These are phyloP conservation scores for Fusarium sublunatum DNA, from an alignment of 2,329 filamentous ascomycete genomes.

Conservation along the genomic window DNA sequence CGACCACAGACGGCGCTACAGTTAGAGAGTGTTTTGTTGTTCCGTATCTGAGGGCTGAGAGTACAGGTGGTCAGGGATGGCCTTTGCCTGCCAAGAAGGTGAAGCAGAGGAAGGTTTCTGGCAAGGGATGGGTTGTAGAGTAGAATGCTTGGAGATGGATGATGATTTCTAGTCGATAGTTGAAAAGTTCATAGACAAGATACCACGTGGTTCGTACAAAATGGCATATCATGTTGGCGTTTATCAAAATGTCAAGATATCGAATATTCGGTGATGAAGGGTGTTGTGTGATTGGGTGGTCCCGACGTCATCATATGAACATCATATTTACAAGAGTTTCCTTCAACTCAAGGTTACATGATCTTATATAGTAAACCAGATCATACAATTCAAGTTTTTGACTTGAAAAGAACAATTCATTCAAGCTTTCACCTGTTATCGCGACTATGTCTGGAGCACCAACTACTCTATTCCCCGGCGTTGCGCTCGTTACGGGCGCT, in stretches of 20 bases:
- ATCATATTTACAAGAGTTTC: constrained; percentile 3
- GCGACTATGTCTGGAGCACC: constrained; percentile 10
- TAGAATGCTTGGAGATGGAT: constrained; percentile 43
- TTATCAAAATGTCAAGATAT: not conserved
- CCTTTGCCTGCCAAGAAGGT: constrained; percentile 87
- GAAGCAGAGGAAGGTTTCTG: constrained; percentile 77
- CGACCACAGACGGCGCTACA: constrained; percentile 51
- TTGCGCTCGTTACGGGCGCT: constrained; percentile 49
- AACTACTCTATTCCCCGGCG: constrained; percentile 45
- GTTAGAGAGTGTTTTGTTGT: constrained; percentile 85
- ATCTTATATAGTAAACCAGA: not conserved
- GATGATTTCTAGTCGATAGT: constrained; percentile 4
- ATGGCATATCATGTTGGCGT: not conserved
- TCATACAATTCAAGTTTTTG: not conserved
- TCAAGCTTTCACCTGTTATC: not conserved
- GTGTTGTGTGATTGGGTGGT: constrained; percentile 16
- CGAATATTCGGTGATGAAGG: not conserved
- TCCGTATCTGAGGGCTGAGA: constrained; percentile 78
- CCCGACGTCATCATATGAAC: constrained; percentile 23
- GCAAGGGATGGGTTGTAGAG: constrained; percentile 79
- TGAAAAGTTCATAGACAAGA: constrained; percentile 39
- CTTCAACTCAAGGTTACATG: not conserved
- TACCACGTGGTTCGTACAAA: constrained; percentile 34
- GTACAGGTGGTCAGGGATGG: constrained; percentile 77
- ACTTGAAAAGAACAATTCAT: not conserved